These are phyloP conservation scores for Phytophthora europaea DNA, from an alignment of 352 stramenopile species.

Conservation along the genomic window DNA sequence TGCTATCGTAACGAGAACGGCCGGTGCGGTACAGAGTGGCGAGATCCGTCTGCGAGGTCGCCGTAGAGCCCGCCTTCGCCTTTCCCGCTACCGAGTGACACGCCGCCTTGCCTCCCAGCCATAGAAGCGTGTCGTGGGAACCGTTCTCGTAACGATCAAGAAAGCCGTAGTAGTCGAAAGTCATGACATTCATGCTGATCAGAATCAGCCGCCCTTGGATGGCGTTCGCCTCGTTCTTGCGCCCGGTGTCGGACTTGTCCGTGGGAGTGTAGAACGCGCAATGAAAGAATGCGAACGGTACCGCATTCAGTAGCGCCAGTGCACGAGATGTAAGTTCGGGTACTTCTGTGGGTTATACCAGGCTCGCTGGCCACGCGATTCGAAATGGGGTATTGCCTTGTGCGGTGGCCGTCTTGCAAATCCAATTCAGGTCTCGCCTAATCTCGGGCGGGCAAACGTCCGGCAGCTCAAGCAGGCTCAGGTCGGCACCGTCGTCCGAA, in stretches of 20 bases:
- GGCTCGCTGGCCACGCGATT: background rate
- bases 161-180: background rate
- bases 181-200: background rate
- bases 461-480: background rate
- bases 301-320: background rate
- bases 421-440: background rate
- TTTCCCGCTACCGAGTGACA: too few relatives aligned
- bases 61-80: too few relatives aligned
- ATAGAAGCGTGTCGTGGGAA: too few relatives aligned
- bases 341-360: background rate
- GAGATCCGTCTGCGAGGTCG: background rate
- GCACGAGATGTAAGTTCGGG: background rate
- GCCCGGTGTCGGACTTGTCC: background rate
- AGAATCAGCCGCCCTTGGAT: background rate
- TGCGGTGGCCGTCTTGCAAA: background rate
- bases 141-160: background rate
- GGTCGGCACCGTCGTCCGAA: too few relatives aligned
- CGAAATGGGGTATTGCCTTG: background rate
- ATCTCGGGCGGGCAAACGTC: background rate
- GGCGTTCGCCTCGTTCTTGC: background rate
- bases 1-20: background rate
- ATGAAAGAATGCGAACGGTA: background rate
- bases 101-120: too few relatives aligned
- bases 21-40: background rate
- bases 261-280: background rate